Conservation (phyloP, 2,329 filamentous ascomycete species). For the Pseudogymnoascus sp. region DNA sequence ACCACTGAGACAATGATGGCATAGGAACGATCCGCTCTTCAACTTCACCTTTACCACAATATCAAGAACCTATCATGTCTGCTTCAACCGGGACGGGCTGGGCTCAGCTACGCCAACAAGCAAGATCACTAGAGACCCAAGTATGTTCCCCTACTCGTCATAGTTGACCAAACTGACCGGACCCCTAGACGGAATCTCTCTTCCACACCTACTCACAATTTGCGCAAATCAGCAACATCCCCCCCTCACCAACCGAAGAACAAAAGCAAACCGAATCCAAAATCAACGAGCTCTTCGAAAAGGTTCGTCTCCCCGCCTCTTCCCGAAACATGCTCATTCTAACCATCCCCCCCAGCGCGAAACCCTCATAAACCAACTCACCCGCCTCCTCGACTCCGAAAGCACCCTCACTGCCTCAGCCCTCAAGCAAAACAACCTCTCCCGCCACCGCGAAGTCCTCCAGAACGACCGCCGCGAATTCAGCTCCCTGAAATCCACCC, state of each 20-base stretch:
- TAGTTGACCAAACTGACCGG: background rate
- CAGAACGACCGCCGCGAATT: constrained; percentile 80
- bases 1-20: background rate
- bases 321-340: background rate
- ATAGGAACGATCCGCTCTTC: background rate
- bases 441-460: constrained; percentile 84
- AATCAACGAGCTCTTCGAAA: constrained; percentile 75
- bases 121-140: constrained; percentile 80
- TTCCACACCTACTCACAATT: constrained; percentile 89
- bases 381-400: constrained; percentile 88
- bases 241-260: constrained; percentile 75
- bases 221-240: constrained; percentile 68
- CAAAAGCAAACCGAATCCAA: constrained; percentile 72
- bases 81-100: constrained; percentile 49
- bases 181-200: constrained; percentile 65
- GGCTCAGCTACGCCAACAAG: constrained; percentile 91
- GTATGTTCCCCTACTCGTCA: constrained; percentile 38
- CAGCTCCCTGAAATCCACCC: constrained; percentile 60
- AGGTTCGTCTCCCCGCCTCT: constrained; percentile 42
- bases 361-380: constrained; percentile 68
- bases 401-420: constrained; percentile 77
- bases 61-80: constrained; percentile 17
- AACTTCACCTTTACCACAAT: background rate
- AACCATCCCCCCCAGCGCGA: constrained; percentile 56
- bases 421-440: constrained; percentile 93